Conservation (phyloP, 768 basidiomycete species). For the Amanita exitialis region DNA sequence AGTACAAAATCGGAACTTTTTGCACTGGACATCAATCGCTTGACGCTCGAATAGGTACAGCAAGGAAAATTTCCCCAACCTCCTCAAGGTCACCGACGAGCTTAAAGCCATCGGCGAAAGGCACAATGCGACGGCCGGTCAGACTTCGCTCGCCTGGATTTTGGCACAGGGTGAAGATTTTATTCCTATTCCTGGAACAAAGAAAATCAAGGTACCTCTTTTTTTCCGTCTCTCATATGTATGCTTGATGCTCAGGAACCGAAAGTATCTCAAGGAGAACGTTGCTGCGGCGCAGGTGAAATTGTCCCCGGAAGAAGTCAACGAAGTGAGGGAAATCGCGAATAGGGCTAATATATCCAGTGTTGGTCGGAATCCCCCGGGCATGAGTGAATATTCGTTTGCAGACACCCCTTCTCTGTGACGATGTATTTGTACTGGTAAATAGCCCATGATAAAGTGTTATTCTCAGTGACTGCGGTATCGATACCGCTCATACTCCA, state of each 20-base stretch:
- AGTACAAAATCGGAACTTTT: background rate
- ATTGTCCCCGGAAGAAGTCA: slow-evolving; percentile 26
- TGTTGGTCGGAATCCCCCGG: too few relatives aligned
- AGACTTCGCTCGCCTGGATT: slow-evolving; percentile 41
- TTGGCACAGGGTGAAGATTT: slow-evolving; percentile 36
- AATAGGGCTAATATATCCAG: slow-evolving; percentile 18
- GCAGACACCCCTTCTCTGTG: too few relatives aligned
- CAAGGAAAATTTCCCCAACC: slow-evolving; percentile 36
- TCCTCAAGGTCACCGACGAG: slow-evolving; percentile 29
- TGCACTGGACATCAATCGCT: too few relatives aligned
- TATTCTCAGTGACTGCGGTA: too few relatives aligned
- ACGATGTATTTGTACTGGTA: too few relatives aligned
- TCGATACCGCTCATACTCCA: too few relatives aligned
- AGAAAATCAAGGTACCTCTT: slow-evolving; percentile 22
- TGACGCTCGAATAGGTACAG: slow-evolving; percentile 16
- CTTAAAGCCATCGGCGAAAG: slow-evolving; percentile 27
- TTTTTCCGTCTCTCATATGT: background rate
- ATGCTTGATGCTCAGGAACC: background rate
- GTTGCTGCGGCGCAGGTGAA: slow-evolving; percentile 21
- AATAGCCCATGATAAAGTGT: too few relatives aligned
- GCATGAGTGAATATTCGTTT: too few relatives aligned
- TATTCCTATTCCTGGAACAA: slow-evolving; percentile 40
- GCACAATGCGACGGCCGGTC: slow-evolving; percentile 31
- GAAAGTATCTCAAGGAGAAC: slow-evolving; percentile 22
- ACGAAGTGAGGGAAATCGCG: slow-evolving; percentile 24